These are phyloP conservation scores for Vitis rotundifolia DNA, from an alignment of 164 flowering plant species.

Conservation along the genomic window DNA sequence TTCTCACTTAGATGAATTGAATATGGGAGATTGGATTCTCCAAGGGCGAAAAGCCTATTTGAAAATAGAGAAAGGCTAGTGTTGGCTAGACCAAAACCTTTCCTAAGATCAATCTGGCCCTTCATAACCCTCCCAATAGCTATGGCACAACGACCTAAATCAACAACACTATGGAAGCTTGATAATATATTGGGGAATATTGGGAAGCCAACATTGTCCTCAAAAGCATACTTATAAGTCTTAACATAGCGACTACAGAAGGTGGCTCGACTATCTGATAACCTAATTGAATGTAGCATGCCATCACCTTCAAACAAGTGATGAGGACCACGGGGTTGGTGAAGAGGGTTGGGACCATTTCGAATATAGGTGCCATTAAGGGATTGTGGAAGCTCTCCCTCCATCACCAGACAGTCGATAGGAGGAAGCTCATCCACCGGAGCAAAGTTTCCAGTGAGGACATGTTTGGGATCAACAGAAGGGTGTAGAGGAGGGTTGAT, in stretches of 20 bases:
- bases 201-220: background rate
- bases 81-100: conserved; percentile 21
- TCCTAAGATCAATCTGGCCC: too few species aligned
- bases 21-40: conserved; percentile 21
- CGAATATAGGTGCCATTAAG: conserved; percentile 20
- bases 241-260: conserved; percentile 12
- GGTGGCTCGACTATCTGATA: conserved; percentile 12
- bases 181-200: conserved; percentile 13
- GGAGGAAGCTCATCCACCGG: conserved; percentile 22
- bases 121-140: background rate
- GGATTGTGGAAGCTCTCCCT: conserved; percentile 14
- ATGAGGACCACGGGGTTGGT: conserved; percentile 11
- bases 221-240: conserved; percentile 10
- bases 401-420: background rate
- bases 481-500: conserved; percentile 18
- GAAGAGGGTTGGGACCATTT: conserved; percentile 28
- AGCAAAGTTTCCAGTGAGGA: conserved; percentile 21
- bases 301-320: conserved; percentile 30
- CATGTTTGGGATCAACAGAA: conserved; percentile 13
- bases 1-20: background rate
- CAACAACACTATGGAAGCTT: conserved; percentile 3
- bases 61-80: conserved; percentile 12
- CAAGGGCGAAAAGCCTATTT: conserved; percentile 13
- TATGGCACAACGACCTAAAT: background rate
- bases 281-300: conserved; percentile 22